A percentile compares a stretch with the other conserved stretches of the same genome.
phyloP scores from a whole-genome alignment of 768 basidiomycete genomes.

The Bullera alba region DNA sequence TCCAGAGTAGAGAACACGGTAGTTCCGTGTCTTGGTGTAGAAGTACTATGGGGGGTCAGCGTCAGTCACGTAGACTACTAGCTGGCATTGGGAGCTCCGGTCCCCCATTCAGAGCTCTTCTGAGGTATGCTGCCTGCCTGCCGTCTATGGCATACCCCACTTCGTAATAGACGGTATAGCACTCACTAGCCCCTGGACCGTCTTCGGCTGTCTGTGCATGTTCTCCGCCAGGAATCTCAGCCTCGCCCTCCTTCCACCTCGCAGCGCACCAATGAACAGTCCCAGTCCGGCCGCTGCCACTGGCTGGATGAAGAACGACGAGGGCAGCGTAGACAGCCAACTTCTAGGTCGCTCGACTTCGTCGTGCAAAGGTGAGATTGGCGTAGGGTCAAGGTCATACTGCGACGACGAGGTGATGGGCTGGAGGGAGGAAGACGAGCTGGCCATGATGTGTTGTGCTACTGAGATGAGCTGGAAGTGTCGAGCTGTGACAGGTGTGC shows the following conservation, averaged over 20 bases:
- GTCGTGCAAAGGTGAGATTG: too few species aligned
- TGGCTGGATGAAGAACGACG: not conserved
- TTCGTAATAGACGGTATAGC: too few species aligned
- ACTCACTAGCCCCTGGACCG: conserved; percentile 44
- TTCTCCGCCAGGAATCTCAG: conserved; percentile 45
- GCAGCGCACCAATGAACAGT: conserved; percentile 34
- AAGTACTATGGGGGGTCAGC: conserved; percentile 39
- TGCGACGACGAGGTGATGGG: too few species aligned
- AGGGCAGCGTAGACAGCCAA: too few species aligned
- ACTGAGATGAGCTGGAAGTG: too few species aligned
- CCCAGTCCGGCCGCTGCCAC: conserved; percentile 31
- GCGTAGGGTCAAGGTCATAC: too few species aligned
- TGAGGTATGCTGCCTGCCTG: not conserved
- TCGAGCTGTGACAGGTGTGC: too few species aligned
- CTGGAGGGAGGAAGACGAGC: too few species aligned
- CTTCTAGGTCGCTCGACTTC: too few species aligned
- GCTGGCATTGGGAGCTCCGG: not conserved
- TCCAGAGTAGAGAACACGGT: conserved; percentile 35
- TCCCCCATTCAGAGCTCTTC: not conserved
- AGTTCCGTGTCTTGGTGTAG: conserved; percentile 45
- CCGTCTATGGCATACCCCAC: too few species aligned
- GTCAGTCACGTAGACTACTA: not conserved
- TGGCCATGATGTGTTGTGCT: too few species aligned
- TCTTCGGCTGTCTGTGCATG: conserved; percentile 41
- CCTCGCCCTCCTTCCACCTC: conserved; percentile 39